phyloP scores from a whole-genome alignment of 2,329 filamentous ascomycete genomes.

The Fusarium vanettenii region DNA sequence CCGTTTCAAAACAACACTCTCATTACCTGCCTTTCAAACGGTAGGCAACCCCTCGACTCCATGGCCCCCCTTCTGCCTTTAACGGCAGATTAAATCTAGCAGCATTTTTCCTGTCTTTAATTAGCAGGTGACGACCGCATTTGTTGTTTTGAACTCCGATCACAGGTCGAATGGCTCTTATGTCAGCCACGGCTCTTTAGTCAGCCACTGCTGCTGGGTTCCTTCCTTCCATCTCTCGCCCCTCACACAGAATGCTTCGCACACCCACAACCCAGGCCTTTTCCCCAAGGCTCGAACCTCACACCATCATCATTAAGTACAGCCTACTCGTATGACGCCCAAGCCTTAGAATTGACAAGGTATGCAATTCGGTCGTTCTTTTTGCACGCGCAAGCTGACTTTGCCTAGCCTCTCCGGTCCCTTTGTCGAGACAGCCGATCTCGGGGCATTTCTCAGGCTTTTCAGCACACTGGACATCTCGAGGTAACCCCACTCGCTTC shows the following conservation, averaged over 20 bases:
- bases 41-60: too few species aligned
- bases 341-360: too few species aligned
- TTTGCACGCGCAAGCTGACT: not conserved
- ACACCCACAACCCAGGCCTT: not conserved
- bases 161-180: not conserved
- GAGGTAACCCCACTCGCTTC: not conserved
- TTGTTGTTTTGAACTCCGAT: not conserved
- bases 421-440: not conserved
- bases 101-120: too few species aligned
- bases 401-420: not conserved
- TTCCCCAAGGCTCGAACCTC: not conserved
- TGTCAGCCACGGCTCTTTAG: too few species aligned
- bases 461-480: not conserved
- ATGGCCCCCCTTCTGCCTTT: too few species aligned
- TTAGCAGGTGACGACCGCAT: not conserved
- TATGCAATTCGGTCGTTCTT: too few species aligned
- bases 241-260: not conserved
- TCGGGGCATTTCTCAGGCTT: not conserved
- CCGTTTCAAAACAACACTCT: too few species aligned
- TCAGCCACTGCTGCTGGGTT: too few species aligned
- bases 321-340: too few species aligned
- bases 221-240: too few species aligned
- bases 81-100: too few species aligned
- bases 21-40: too few species aligned
- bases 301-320: not conserved